These are phyloP conservation scores for Pseudoturritis turrita DNA, from an alignment of 345 rosid genomes.

Conservation along the genomic window DNA sequence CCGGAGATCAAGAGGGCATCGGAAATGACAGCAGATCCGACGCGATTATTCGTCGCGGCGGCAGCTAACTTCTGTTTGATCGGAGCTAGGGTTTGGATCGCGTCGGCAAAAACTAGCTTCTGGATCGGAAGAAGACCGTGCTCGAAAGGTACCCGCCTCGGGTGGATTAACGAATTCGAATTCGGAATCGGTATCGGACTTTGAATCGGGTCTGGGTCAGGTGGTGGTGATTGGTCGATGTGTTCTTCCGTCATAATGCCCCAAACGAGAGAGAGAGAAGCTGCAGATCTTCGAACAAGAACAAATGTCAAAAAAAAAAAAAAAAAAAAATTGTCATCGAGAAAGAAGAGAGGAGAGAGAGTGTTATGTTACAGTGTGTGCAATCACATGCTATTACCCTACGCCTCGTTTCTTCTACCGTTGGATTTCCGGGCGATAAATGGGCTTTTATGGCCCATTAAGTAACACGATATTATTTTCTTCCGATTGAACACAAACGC, in stretches of 20 bases:
- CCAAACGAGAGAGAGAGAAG: conserved; percentile 8
- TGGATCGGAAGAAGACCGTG: conserved; percentile 90
- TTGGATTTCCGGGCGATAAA: neutral
- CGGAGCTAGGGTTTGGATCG: conserved; percentile 58
- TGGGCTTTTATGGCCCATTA: conserved; percentile 16
- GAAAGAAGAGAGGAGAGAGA: neutral
- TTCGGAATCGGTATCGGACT: conserved; percentile 10
- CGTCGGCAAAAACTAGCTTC: conserved; percentile 75
- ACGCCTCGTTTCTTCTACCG: neutral
- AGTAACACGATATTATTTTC: neutral
- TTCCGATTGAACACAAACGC: neutral
- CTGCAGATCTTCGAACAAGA: conserved; percentile 26
- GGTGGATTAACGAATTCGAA: conserved; percentile 53
- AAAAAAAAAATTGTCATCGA: neutral
- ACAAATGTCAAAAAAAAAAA: too few relatives aligned
- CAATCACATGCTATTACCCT: neutral
- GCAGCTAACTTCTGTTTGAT: conserved; percentile 54
- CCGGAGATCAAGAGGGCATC: conserved; percentile 80
- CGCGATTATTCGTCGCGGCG: conserved; percentile 41
- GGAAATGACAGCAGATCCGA: conserved; percentile 55
- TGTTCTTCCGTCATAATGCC: conserved; percentile 46
- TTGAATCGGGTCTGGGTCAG: conserved; percentile 27
- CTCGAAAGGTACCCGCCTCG: conserved; percentile 93
- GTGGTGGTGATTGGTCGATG: conserved; percentile 39
- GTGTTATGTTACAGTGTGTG: neutral